Percentiles rank a stretch among this genome's conserved stretches.
Conservation (phyloP, 1,284 basidiomycete genomes). For the Fomitopsis palustris region DNA sequence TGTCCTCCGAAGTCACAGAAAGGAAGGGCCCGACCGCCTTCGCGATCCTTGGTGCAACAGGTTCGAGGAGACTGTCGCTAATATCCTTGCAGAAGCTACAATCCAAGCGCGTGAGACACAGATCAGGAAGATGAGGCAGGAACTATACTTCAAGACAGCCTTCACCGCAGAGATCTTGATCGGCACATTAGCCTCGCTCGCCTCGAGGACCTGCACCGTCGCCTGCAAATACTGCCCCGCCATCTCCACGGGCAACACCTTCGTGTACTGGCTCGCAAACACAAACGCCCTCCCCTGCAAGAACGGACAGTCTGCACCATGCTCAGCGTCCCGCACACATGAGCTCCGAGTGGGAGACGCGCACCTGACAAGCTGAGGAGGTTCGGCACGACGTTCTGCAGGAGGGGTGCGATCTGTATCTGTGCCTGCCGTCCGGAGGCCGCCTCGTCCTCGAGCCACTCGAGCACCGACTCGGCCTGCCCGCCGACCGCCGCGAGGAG, state of each 20-base stretch:
- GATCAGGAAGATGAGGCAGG: too few species aligned
- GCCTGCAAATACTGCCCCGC: conserved; percentile 85
- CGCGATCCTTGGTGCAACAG: conserved; percentile 75
- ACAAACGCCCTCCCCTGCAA: conserved; percentile 93
- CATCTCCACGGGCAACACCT: conserved; percentile 66
- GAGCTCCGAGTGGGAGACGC: conserved; percentile 12
- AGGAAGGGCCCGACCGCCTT: conserved; percentile 84
- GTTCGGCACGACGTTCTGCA: conserved; percentile 78
- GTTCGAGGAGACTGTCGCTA: conserved; percentile 54
- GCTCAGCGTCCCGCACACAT: neutral
- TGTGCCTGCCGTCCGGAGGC: conserved; percentile 58
- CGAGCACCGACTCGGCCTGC: conserved; percentile 73
- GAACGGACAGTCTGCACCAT: conserved; percentile 72
- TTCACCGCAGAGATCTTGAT: conserved; percentile 94
- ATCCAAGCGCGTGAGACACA: neutral
- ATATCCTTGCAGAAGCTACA: conserved; percentile 68
- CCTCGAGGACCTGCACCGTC: conserved; percentile 83
- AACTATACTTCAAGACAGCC: conserved; percentile 80
- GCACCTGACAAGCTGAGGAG: conserved; percentile 65
- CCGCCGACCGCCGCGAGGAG: conserved; percentile 83
- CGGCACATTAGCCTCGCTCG: conserved; percentile 64
- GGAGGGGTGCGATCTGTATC: conserved; percentile 76
- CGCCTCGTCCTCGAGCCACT: conserved; percentile 73
- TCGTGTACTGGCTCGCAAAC: conserved; percentile 88
- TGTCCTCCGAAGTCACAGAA: conserved; percentile 78